Conservation (phyloP, 2,329 filamentous ascomycete species). For the Sarocladium oryzae region DNA sequence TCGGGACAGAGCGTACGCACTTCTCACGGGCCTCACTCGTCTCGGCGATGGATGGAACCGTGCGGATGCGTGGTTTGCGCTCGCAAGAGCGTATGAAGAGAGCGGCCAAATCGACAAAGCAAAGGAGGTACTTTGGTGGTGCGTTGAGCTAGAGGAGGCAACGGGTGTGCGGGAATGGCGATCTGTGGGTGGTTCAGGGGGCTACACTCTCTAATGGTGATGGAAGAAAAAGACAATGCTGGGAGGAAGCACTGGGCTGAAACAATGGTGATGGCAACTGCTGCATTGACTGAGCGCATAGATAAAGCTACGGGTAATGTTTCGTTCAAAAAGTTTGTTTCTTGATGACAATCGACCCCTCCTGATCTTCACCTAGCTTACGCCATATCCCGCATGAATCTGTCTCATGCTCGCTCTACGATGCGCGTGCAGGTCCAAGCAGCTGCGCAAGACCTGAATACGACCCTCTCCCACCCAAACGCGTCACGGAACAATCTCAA, state of each 20-base stretch:
- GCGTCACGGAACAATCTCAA: too few species aligned
- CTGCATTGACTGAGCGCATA: slow-evolving; percentile 1
- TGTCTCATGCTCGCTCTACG: too few species aligned
- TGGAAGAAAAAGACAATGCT: neutral
- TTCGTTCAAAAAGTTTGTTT: too few species aligned
- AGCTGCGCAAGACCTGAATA: too few species aligned
- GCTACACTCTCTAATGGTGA: slow-evolving; percentile 46
- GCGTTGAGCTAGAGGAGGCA: slow-evolving; percentile 86
- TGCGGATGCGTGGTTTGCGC: slow-evolving; percentile 85
- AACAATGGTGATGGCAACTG: neutral
- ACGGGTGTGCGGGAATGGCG: slow-evolving; percentile 75
- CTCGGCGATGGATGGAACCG: slow-evolving; percentile 84
- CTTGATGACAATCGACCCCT: too few species aligned
- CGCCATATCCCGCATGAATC: too few species aligned
- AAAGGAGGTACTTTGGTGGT: slow-evolving; percentile 95
- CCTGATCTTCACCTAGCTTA: too few species aligned
- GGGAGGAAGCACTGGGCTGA: neutral
- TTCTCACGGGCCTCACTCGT: slow-evolving; percentile 78
- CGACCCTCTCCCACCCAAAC: too few species aligned
- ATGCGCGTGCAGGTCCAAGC: too few species aligned
- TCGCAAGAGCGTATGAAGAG: slow-evolving; percentile 82
- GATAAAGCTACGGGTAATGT: too few species aligned
- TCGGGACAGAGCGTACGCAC: slow-evolving; percentile 78
- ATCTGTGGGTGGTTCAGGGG: slow-evolving; percentile 53
- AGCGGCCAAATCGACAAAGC: slow-evolving; percentile 81